Evolutionary conservation across 371 early-diverging fungal genomes (phyloP).

Genomic region (Mortierella sp.): DNA sequence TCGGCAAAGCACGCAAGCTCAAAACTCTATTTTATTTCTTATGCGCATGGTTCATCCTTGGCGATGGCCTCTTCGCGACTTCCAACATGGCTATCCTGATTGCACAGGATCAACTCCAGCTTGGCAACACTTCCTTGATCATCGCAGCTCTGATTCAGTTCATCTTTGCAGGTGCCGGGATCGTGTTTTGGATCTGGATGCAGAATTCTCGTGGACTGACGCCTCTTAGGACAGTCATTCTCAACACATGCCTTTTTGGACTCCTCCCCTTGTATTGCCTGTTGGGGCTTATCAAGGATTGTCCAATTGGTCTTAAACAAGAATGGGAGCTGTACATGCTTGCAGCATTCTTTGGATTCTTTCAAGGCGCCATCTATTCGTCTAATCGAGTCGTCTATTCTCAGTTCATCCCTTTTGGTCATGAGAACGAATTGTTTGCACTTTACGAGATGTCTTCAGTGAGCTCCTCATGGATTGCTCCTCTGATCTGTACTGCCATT

Average conservation of each 20-base stretch:
- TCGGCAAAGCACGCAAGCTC: slow-evolving; percentile 33
- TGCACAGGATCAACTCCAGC: slow-evolving; percentile 37
- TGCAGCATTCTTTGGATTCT: slow-evolving; percentile 43
- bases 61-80: slow-evolving; percentile 34
- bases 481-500: slow-evolving; percentile 45
- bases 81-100: slow-evolving; percentile 51
- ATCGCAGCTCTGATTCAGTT: slow-evolving; percentile 34
- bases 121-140: slow-evolving; percentile 29
- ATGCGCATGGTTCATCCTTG: slow-evolving; percentile 44
- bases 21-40: slow-evolving; percentile 43
- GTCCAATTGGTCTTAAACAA: slow-evolving; percentile 39
- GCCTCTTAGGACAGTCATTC: slow-evolving; percentile 33
- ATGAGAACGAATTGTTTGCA: slow-evolving; percentile 52
- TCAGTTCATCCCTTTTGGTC: slow-evolving; percentile 43
- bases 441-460: slow-evolving; percentile 50
- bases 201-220: slow-evolving; percentile 34
- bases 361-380: slow-evolving; percentile 43
- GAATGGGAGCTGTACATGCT: slow-evolving; percentile 51
- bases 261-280: slow-evolving; percentile 33
- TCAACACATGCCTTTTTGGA: slow-evolving; percentile 34
- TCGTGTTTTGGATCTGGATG: slow-evolving; percentile 46
- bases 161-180: slow-evolving; percentile 31
- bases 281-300: slow-evolving; percentile 20
- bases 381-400: slow-evolving; percentile 46
- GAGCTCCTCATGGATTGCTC: slow-evolving; percentile 50